Evolutionary conservation across 331 rosid genomes (phyloP).

Genomic region (Prunus yedoensis): DNA sequence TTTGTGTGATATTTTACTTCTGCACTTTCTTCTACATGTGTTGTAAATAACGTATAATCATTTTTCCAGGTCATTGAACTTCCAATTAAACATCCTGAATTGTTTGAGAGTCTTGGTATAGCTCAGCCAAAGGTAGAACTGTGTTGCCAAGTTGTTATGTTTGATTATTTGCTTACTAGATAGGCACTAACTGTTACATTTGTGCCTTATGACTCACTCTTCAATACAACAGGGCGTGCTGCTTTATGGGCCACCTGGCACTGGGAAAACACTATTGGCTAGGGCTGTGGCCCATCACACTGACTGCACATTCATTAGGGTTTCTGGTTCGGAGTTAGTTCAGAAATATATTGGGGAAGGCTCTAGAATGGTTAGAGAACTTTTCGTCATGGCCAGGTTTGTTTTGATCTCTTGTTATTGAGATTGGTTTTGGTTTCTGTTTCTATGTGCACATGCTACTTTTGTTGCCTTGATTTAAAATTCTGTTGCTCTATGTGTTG

Average conservation of each 20-base stretch:
- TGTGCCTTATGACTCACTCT: slow-evolving; percentile 18
- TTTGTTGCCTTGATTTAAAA: not conserved
- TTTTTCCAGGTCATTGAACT: slow-evolving; percentile 90
- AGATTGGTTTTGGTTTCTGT: not conserved
- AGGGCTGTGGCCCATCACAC: slow-evolving; percentile 99
- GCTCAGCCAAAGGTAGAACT: slow-evolving; percentile 94
- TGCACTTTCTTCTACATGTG: not conserved
- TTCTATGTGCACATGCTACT: not conserved
- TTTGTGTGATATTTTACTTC: not conserved
- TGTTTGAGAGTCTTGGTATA: slow-evolving; percentile 98
- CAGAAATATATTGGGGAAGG: slow-evolving; percentile 99
- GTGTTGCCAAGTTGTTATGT: not conserved
- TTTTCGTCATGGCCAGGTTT: slow-evolving; percentile 99
- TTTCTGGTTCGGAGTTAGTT: slow-evolving; percentile 94
- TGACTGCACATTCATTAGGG: slow-evolving; percentile 98
- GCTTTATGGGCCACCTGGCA: slow-evolving; percentile 98
- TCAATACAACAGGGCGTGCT: slow-evolving; percentile 66
- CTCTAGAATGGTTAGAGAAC: slow-evolving; percentile 99
- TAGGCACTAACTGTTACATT: not conserved
- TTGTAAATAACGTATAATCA: slow-evolving; percentile 15
- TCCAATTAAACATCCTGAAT: slow-evolving; percentile 96
- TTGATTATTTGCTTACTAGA: not conserved
- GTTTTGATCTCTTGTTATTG: slow-evolving; percentile 15
- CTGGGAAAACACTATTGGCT: slow-evolving; percentile 96
- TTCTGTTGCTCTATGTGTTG: not conserved